Evolutionary conservation across 306 rosid species (phyloP).

Genomic region (Vicia villosa): DNA sequence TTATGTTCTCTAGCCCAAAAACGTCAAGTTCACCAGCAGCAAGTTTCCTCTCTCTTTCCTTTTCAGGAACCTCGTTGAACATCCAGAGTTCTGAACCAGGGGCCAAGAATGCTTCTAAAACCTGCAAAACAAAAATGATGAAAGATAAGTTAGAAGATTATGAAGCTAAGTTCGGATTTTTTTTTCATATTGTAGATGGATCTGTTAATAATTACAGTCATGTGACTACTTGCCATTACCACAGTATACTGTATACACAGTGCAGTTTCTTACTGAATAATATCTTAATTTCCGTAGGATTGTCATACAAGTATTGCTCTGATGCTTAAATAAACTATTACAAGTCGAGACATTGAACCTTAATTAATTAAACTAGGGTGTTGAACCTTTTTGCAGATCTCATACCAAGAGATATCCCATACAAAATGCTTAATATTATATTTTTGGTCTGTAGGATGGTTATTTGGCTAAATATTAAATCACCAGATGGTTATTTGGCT

Average conservation of each 20-base stretch:
- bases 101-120: slow-evolving; percentile 91
- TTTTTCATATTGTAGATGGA: background rate
- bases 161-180: slow-evolving; percentile 25
- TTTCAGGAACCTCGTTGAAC: slow-evolving; percentile 93
- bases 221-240: slow-evolving; percentile 6
- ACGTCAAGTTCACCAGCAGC: slow-evolving; percentile 88
- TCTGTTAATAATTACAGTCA: background rate
- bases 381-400: background rate
- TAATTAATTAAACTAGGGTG: slow-evolving; percentile 6
- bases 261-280: slow-evolving; percentile 9
- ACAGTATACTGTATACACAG: background rate
- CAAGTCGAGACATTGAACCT: slow-evolving; percentile 5
- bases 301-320: background rate
- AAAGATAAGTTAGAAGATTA: slow-evolving; percentile 26
- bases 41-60: slow-evolving; percentile 84
- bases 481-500: slow-evolving; percentile 4
- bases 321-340: slow-evolving; percentile 11
- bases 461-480: background rate
- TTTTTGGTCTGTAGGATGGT: background rate
- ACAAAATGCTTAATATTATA: background rate
- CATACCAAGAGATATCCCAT: background rate
- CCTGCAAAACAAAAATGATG: slow-evolving; percentile 54
- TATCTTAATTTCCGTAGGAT: background rate
- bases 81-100: slow-evolving; percentile 96
- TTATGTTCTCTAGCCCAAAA: slow-evolving; percentile 70